Evolutionary conservation across 2,329 filamentous ascomycete species (phyloP), one percentile per base, ranked within the genome.

Genomic region (Apiospora saccharicola): DNA sequence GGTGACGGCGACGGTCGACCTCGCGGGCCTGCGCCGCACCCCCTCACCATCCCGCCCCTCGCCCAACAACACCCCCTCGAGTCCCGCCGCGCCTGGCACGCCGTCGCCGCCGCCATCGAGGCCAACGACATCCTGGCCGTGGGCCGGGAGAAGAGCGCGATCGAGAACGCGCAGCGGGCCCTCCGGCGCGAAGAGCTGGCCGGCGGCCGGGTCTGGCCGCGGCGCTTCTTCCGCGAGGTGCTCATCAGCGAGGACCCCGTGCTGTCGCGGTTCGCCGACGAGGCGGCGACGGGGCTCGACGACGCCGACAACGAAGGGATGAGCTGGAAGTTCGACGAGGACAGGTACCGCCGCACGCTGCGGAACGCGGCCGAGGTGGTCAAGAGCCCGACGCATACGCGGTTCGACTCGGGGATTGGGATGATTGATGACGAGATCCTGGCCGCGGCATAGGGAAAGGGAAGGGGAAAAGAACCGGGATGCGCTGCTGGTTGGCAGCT

Each of bases 31-130:
- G 14, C 84, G 87, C 22, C 89, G 90, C 49, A 93, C 93, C 0
- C 89, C 93, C 90, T 98, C 53, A 88, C 85, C 19, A 86, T 98
- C 69, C 90, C 91, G 0, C 90, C 93, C 0, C 79, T 97, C 70
- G 92, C 95, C 73, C 83, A 93, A 76, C 96, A 98, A 83, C 93
- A 97, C 80, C 90, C 94, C 14, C 91, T 96, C 75, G 96, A 98
- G 84, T 94, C 93, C 19, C 91, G 96, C 67, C 90, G 93, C 72
- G 96, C 96, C 4, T 98, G 96, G 96, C 86, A 89, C 75, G 94
- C 93, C 79, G 96, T 98, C 37, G 94, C 94, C 0, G 89, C 90
- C 43, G 94, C 92, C 67, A 96, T 98, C 77, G 87, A 90, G 72
- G 90, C 88, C 76, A 93, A 94, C 72, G 94, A 98, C 81, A 94